Percentiles rank a stretch among this genome's conserved stretches.
These are phyloP conservation scores for Huiozyma naganishii DNA, from an alignment of 805 yeast genomes.

Conservation along the genomic window DNA sequence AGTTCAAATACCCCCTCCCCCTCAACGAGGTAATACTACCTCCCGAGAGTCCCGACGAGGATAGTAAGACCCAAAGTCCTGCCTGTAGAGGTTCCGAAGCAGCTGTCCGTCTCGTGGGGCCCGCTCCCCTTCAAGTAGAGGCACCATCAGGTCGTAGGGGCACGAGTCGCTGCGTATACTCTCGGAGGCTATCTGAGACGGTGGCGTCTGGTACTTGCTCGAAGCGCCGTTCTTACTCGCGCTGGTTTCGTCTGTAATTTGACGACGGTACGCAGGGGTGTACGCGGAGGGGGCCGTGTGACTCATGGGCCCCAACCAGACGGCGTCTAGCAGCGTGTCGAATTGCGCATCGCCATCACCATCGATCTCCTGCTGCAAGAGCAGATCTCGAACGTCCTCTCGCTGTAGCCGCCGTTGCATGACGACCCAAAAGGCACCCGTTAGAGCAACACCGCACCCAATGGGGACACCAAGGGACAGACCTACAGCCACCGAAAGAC, in stretches of 20 bases:
- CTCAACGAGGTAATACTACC: no score
- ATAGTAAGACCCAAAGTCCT: no score
- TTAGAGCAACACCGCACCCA: slow-evolving; percentile 29
- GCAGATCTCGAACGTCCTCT: slow-evolving; percentile 30
- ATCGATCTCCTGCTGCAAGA: slow-evolving; percentile 17
- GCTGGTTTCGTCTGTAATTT: slow-evolving; percentile 11
- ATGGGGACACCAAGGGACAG: slow-evolving; percentile 43
- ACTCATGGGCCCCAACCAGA: no score
- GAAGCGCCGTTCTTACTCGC: neutral
- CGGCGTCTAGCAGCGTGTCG: no score
- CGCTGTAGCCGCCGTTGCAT: slow-evolving; percentile 28
- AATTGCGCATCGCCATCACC: slow-evolving; percentile 5
- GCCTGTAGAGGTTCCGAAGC: no score
- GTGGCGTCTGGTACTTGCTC: neutral
- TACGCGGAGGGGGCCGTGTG: slow-evolving; percentile 4
- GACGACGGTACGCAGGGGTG: slow-evolving; percentile 29
- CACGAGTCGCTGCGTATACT: no score
- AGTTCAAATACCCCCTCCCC: no score
- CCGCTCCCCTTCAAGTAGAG: no score
- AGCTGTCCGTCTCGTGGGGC: no score
- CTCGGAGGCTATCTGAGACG: no score
- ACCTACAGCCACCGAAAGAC: slow-evolving; percentile 33
- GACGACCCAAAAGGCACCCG: slow-evolving; percentile 29
- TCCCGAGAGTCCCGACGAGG: no score
- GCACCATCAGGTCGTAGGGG: no score